A percentile compares a stretch with the other conserved stretches of the same genome.
Evolutionary conservation across 2,329 filamentous ascomycete species (phyloP).

Genomic region (Rutstroemia sp.): DNA sequence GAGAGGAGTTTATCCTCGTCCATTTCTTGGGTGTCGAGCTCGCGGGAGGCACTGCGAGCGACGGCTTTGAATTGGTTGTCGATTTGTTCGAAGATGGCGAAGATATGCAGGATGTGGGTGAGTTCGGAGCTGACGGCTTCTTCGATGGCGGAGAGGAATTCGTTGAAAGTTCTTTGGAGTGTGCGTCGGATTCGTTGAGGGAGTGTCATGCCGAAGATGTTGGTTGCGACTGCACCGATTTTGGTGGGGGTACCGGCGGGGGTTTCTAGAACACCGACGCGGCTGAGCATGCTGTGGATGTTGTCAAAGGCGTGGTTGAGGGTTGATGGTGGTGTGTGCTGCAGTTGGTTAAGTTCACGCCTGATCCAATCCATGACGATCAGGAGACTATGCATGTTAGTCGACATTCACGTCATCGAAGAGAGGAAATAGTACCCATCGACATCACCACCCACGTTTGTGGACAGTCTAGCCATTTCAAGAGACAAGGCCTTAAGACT

Average conservation of each 20-base stretch:
- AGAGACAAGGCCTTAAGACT: constrained; percentile 76
- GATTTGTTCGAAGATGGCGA: constrained; percentile 84
- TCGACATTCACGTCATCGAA: constrained; percentile 5
- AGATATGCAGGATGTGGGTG: constrained; percentile 70
- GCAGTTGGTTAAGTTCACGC: constrained; percentile 69
- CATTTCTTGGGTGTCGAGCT: constrained; percentile 73
- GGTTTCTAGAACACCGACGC: constrained; percentile 53
- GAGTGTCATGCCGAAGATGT: constrained; percentile 71
- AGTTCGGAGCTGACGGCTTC: constrained; percentile 83
- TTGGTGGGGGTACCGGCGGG: constrained; percentile 52
- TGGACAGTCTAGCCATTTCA: constrained; percentile 87
- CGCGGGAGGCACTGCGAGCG: constrained; percentile 75
- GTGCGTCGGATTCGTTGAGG: constrained; percentile 74
- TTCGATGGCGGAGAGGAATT: constrained; percentile 81
- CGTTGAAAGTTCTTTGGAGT: constrained; percentile 79
- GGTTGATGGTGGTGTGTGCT: constrained; percentile 51
- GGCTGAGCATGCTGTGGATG: constrained; percentile 68
- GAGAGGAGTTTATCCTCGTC: constrained; percentile 75
- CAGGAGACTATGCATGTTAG: constrained; percentile 54
- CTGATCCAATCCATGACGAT: constrained; percentile 96
- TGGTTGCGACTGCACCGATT: constrained; percentile 61
- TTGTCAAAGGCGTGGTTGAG: constrained; percentile 73
- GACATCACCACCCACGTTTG: constrained; percentile 86
- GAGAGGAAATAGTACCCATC: constrained; percentile 52
- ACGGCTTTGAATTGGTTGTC: constrained; percentile 87